phyloP scores from a whole-genome alignment of 495 filamentous ascomycete species.

The Parmelia sp. region DNA sequence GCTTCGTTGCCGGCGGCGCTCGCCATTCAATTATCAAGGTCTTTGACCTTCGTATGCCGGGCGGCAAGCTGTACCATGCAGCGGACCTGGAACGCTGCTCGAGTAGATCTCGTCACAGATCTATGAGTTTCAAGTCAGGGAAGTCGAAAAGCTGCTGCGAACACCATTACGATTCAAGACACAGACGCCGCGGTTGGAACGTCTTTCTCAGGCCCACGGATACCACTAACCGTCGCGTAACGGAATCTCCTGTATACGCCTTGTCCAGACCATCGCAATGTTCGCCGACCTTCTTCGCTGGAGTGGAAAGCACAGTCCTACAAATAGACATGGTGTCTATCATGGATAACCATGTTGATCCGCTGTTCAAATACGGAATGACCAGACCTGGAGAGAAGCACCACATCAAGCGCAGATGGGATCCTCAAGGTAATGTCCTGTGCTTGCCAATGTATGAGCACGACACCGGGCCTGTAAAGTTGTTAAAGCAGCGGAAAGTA shows the following conservation, averaged over 20 bases:
- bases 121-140: slow-evolving; percentile 1
- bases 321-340: slow-evolving; percentile 48
- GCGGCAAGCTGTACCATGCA: slow-evolving; percentile 33
- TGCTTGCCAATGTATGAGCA: slow-evolving; percentile 23
- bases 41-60: slow-evolving; percentile 57
- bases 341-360: slow-evolving; percentile 23
- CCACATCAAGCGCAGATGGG: slow-evolving; percentile 18
- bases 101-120: background rate
- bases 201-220: slow-evolving; percentile 19
- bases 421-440: slow-evolving; percentile 16
- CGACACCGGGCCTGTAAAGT: slow-evolving; percentile 7
- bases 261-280: slow-evolving; percentile 51
- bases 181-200: slow-evolving; percentile 19
- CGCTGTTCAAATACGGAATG: slow-evolving; percentile 14
- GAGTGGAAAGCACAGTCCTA: slow-evolving; percentile 46
- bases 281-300: slow-evolving; percentile 53
- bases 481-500: slow-evolving; percentile 20
- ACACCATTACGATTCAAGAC: background rate
- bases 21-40: slow-evolving; percentile 55
- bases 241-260: slow-evolving; percentile 47
- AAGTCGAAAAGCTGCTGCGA: background rate
- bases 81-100: slow-evolving; percentile 7
- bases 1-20: slow-evolving; percentile 51
- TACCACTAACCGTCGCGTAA: slow-evolving; percentile 31
- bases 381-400: slow-evolving; percentile 1